Evolutionary conservation across 129 eudicot genomes (phyloP).

Genomic region (Oenanthe sinensis): DNA sequence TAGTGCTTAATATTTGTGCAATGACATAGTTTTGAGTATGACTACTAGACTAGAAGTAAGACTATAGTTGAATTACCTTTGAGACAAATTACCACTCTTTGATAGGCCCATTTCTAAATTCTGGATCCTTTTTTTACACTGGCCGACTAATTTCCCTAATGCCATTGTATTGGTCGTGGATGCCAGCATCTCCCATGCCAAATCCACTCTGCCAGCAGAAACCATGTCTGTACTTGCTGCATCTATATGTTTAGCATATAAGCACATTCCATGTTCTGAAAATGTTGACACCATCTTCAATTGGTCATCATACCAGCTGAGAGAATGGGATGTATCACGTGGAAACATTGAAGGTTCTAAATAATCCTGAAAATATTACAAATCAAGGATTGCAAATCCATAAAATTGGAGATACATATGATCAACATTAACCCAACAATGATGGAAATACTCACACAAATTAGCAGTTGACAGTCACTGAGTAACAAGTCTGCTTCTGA

Average conservation of each 20-base stretch:
- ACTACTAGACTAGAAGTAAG: background rate
- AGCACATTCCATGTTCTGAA: constrained; percentile 79
- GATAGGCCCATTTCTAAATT: constrained; percentile 18
- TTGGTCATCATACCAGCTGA: constrained; percentile 71
- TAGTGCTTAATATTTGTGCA: constrained; percentile 1
- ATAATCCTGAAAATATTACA: constrained; percentile 46
- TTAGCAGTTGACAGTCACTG: constrained; percentile 41
- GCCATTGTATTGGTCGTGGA: constrained; percentile 57
- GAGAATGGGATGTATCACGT: constrained; percentile 39
- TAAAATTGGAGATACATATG: background rate
- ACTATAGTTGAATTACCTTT: constrained; percentile 32
- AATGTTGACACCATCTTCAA: constrained; percentile 61
- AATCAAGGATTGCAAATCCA: constrained; percentile 11
- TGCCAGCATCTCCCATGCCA: constrained; percentile 70
- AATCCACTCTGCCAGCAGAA: constrained; percentile 30
- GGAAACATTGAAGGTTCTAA: constrained; percentile 41
- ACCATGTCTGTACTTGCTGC: constrained; percentile 31
- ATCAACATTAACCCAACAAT: background rate
- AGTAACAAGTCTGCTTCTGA: constrained; percentile 81
- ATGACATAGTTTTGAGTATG: background rate
- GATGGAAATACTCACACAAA: constrained; percentile 38
- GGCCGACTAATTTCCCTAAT: constrained; percentile 57
- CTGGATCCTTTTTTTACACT: constrained; percentile 14
- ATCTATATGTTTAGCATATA: constrained; percentile 49
- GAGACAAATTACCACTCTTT: constrained; percentile 18